Percentiles rank a stretch among this genome's conserved stretches.
phyloP scores from a whole-genome alignment of 2,329 filamentous ascomycete species.

The Zymoseptoria pseudotritici region DNA sequence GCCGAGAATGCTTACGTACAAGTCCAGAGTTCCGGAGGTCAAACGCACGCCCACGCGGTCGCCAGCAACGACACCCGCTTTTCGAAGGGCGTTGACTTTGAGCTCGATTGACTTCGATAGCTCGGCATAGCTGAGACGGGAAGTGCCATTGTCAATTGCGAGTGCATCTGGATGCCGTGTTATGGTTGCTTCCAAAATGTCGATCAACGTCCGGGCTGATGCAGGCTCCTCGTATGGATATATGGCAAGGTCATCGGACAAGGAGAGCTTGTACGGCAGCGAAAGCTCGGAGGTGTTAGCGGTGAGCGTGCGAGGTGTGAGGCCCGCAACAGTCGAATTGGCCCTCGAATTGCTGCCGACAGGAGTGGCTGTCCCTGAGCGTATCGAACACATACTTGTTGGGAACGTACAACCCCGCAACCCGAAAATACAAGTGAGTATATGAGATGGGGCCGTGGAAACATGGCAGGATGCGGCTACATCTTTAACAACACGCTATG shows the following conservation, averaged over 20 bases:
- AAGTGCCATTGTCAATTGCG: not conserved
- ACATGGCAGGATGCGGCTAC: not conserved
- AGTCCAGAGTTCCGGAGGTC: slow-evolving; percentile 2
- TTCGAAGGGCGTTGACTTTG: not conserved
- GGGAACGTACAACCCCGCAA: not conserved
- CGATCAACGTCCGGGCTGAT: not conserved
- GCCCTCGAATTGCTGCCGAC: not conserved
- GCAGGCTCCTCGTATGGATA: not conserved
- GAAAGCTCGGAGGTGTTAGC: not conserved
- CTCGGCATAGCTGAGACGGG: not conserved
- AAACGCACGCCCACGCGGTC: not conserved
- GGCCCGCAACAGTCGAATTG: not conserved
- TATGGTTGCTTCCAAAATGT: not conserved
- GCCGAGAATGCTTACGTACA: not conserved
- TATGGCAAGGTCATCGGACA: not conserved
- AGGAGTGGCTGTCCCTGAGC: not conserved
- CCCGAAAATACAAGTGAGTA: not conserved
- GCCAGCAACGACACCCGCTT: not conserved
- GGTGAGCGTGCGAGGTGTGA: not conserved
- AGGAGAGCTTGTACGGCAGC: not conserved
- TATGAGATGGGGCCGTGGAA: not conserved
- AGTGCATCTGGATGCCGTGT: not conserved
- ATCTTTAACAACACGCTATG: not conserved
- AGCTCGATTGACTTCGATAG: not conserved
- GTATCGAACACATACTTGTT: not conserved